Base-by-base conservation (phyloP, 169 alveolate species). In the Plasmodium blacklocki region DNA sequence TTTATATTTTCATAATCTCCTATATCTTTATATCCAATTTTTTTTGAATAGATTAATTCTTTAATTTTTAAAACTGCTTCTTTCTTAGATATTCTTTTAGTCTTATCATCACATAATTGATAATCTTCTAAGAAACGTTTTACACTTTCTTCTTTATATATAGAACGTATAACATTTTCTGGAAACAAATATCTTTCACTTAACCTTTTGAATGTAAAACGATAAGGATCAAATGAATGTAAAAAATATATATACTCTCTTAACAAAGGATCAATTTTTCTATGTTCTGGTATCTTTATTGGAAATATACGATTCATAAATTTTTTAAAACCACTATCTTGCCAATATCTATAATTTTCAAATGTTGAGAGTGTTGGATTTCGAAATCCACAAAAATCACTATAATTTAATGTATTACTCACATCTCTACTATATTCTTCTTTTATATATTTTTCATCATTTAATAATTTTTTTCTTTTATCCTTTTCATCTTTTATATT, bases 271-370 rank as follows among this genome's bases (percentile, higher is more conserved):
- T 96, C 96, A 21, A 96, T 47, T 29, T 78, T 94, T 76, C 83
- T 88, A 74, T 93, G 92, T 62, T 83, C 93, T 1, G 96, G 96
- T 32, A 94, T 76, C 52, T 94, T 94, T 9, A 96, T 58, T 6
- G 98, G 98, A 83, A 96, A 96, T 60, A 94, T 92, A 12, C 98
- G 93, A 18, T 95, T 95, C 18, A 93, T 39, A 45, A 96, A 80
- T 39, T 96, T 85, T 88, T 94, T 96, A 49, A 96, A 91, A 14
- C 98, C 98, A 7, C 89, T 88, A 80, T 96, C 98, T 92, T 93
- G 90, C 97, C 97, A 94, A 74, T 94, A 94, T 67, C 95, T 91
- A 47, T 83, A 88, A 74, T 96, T 95, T 68, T 94, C 95, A 54
- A 95, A 71, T 9, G 98, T 96, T 15, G 88, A 92, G 68, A 96